Percentiles rank a stretch among this genome's conserved stretches.
These are phyloP conservation scores for Globisporangium nunn DNA, from an alignment of 352 stramenopile genomes.

Conservation along the genomic window DNA sequence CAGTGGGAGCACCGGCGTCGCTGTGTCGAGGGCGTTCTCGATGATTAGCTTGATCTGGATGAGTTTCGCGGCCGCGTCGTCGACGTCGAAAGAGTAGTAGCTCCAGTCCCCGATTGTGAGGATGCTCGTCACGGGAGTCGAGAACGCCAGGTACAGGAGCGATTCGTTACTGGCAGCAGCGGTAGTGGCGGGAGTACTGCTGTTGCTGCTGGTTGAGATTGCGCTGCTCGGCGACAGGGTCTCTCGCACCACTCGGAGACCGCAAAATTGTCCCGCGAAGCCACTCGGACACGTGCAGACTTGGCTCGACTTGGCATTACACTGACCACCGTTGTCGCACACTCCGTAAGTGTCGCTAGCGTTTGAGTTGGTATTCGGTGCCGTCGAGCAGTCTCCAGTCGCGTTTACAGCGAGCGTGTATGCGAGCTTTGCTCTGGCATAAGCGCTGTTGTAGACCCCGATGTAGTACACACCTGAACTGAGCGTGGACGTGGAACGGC, in stretches of 20 bases:
- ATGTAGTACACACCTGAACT: conserved; percentile 73
- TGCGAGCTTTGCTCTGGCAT: conserved; percentile 35
- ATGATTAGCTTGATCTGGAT: conserved; percentile 44
- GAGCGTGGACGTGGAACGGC: conserved; percentile 49
- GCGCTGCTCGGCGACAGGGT: conserved; percentile 8
- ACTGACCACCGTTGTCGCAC: conserved; percentile 39
- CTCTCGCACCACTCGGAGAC: conserved; percentile 17
- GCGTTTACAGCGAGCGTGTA: conserved; percentile 52
- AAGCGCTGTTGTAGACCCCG: conserved; percentile 64
- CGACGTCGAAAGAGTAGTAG: conserved; percentile 65
- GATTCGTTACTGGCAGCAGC: background rate
- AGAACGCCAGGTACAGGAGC: conserved; percentile 22
- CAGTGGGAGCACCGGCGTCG: conserved; percentile 43
- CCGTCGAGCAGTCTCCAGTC: conserved; percentile 30
- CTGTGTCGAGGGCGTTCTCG: conserved; percentile 28
- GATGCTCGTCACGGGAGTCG: conserved; percentile 14
- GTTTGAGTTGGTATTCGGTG: background rate
- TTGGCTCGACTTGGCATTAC: conserved; percentile 35
- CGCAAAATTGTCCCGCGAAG: conserved; percentile 40
- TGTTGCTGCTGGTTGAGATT: background rate
- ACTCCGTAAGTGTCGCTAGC: conserved; percentile 20
- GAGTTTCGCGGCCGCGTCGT: conserved; percentile 26
- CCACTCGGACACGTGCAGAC: conserved; percentile 39
- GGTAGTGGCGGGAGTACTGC: background rate
- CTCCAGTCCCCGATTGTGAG: conserved; percentile 44